A percentile compares a stretch with the other conserved stretches of the same genome.
These are phyloP conservation scores for Apiospora rasikravindrae DNA, from an alignment of 2,329 filamentous ascomycete genomes.

Conservation along the genomic window DNA sequence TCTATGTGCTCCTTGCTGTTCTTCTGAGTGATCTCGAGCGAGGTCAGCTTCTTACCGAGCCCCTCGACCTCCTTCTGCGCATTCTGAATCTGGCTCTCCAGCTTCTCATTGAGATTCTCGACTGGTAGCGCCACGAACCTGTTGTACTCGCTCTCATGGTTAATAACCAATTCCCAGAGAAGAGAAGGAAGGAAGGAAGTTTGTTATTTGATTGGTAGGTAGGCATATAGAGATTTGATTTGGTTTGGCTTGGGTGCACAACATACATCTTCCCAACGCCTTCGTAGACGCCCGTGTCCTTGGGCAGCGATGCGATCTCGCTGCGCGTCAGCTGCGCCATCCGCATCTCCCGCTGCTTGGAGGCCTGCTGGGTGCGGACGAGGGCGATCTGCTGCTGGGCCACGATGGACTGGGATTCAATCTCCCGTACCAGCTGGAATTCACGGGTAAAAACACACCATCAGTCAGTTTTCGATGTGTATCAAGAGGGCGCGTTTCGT, in stretches of 20 bases:
- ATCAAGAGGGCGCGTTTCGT: conserved; percentile 27
- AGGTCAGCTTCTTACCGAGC: conserved; percentile 87
- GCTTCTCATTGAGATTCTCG: conserved; percentile 73
- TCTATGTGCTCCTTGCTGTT: conserved; percentile 93
- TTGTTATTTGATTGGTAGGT: neutral
- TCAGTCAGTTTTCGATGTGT: neutral
- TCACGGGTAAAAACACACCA: neutral
- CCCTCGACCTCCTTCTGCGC: conserved; percentile 79
- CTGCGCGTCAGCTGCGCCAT: conserved; percentile 85
- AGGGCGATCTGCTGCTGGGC: conserved; percentile 92
- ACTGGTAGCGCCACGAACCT: conserved; percentile 49
- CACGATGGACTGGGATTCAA: conserved; percentile 85
- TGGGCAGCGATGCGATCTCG: conserved; percentile 79
- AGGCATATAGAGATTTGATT: neutral
- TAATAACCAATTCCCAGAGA: conserved; percentile 13
- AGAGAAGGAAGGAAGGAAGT: neutral
- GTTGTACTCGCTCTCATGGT: neutral
- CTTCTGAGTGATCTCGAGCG: conserved; percentile 92
- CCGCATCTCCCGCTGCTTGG: conserved; percentile 87
- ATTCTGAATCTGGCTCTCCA: conserved; percentile 75
- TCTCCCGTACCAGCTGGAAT: conserved; percentile 83
- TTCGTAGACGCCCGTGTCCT: conserved; percentile 84
- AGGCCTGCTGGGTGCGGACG: conserved; percentile 80
- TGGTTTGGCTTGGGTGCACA: conserved; percentile 13
- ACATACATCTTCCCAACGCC: conserved; percentile 95